These are phyloP conservation scores for Podospora pseudoanserina DNA, from an alignment of 495 filamentous ascomycete species.

Conservation along the genomic window DNA sequence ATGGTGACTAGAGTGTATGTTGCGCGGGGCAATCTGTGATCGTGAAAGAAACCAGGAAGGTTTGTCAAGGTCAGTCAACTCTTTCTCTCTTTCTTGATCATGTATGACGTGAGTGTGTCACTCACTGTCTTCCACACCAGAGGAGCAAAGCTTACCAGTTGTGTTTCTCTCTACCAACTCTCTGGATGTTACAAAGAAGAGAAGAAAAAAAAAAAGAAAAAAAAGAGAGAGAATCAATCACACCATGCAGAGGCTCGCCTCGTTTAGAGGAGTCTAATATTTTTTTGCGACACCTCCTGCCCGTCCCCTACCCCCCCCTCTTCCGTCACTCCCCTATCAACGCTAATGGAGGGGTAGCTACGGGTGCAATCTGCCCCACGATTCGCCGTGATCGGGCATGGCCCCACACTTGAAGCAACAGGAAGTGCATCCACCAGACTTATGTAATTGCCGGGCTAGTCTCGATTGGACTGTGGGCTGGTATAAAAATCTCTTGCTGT, in stretches of 20 bases:
- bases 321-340: slow-evolving; percentile 17
- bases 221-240: background rate
- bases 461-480: background rate
- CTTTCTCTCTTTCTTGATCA: background rate
- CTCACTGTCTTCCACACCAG: background rate
- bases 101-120: background rate
- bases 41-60: background rate
- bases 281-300: background rate
- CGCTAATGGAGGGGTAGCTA: slow-evolving; percentile 15
- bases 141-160: slow-evolving; percentile 2
- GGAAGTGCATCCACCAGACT: slow-evolving; percentile 13
- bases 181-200: background rate
- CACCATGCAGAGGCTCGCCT: background rate
- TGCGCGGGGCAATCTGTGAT: slow-evolving; percentile 11
- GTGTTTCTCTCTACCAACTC: slow-evolving; percentile 1
- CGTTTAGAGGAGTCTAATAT: slow-evolving; percentile 16
- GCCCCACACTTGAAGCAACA: background rate
- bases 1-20: slow-evolving; percentile 29
- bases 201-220: background rate
- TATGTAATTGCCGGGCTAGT: slow-evolving; percentile 18
- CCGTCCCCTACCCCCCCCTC: background rate
- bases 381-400: slow-evolving; percentile 19
- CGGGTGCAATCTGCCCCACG: slow-evolving; percentile 6
- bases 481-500: background rate
- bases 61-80: background rate